A percentile compares a stretch with the other conserved stretches of the same genome.
These are phyloP conservation scores for Phytophthora vignae DNA, from an alignment of 352 stramenopile genomes.

Conservation along the genomic window DNA sequence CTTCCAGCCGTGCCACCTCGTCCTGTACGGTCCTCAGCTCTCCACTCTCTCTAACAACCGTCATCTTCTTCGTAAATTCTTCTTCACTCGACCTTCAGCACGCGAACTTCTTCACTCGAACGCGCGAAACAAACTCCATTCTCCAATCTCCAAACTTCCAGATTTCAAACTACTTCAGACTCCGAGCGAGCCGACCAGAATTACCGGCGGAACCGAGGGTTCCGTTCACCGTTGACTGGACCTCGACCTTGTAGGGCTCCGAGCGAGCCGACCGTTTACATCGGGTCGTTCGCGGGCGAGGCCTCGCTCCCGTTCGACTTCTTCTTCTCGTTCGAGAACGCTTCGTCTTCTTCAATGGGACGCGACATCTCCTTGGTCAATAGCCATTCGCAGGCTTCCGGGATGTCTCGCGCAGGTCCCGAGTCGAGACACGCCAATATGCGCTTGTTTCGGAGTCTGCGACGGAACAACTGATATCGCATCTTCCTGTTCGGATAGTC, in stretches of 20 bases:
- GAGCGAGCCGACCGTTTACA: background rate
- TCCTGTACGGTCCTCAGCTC: background rate
- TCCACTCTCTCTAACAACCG: background rate
- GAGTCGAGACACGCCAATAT: background rate
- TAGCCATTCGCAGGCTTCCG: slow-evolving; percentile 6
- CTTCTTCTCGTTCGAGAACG: background rate
- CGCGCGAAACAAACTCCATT: no score
- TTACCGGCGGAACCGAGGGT: background rate
- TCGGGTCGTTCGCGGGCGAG: background rate
- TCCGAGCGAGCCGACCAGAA: background rate
- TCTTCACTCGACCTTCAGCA: background rate
- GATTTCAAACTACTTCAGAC: background rate
- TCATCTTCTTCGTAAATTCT: background rate
- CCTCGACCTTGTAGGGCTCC: background rate
- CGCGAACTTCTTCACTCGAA: background rate
- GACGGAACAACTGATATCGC: background rate
- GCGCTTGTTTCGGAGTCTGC: slow-evolving; percentile 4
- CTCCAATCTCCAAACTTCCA: background rate
- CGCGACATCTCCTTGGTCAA: slow-evolving; percentile 9
- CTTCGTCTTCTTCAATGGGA: slow-evolving; percentile 15
- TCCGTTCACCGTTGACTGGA: background rate
- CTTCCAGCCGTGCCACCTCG: background rate
- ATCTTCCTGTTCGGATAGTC: slow-evolving; percentile 10
- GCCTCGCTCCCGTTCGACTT: background rate
- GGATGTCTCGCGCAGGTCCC: no score